phyloP scores from a whole-genome alignment of 148 eudicot species.

The Fagopyrum tataricum region DNA sequence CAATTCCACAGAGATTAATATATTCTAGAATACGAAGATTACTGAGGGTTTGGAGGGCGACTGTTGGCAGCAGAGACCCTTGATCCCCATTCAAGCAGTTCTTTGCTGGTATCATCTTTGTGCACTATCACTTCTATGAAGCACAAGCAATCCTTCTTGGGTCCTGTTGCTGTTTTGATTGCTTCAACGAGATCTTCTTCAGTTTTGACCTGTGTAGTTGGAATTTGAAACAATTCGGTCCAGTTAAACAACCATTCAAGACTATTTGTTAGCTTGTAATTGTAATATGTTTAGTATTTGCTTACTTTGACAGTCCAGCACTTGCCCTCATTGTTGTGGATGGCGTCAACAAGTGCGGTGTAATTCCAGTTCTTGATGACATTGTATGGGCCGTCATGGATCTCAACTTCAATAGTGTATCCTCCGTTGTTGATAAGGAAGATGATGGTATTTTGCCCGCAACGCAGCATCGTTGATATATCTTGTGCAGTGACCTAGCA shows the following conservation, averaged over 20 bases:
- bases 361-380: slow-evolving; percentile 17
- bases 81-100: slow-evolving; percentile 79
- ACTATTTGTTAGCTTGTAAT: neutral
- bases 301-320: slow-evolving; percentile 12
- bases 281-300: neutral
- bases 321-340: slow-evolving; percentile 14
- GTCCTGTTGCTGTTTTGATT: slow-evolving; percentile 48
- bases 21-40: slow-evolving; percentile 1
- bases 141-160: slow-evolving; percentile 55
- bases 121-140: slow-evolving; percentile 73
- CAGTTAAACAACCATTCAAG: neutral
- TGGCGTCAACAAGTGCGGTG: slow-evolving; percentile 12
- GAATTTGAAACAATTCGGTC: neutral
- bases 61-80: slow-evolving; percentile 80
- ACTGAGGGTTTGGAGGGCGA: slow-evolving; percentile 90
- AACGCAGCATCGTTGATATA: slow-evolving; percentile 13
- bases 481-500: slow-evolving; percentile 13
- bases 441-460: slow-evolving; percentile 15
- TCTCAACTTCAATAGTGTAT: slow-evolving; percentile 14
- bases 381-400: slow-evolving; percentile 17
- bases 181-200: slow-evolving; percentile 77
- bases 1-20: neutral
- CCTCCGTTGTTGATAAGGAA: slow-evolving; percentile 17
- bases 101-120: slow-evolving; percentile 89
- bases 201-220: slow-evolving; percentile 39